phyloP scores from a whole-genome alignment of 306 rosid genomes.

The Inga laurina region DNA sequence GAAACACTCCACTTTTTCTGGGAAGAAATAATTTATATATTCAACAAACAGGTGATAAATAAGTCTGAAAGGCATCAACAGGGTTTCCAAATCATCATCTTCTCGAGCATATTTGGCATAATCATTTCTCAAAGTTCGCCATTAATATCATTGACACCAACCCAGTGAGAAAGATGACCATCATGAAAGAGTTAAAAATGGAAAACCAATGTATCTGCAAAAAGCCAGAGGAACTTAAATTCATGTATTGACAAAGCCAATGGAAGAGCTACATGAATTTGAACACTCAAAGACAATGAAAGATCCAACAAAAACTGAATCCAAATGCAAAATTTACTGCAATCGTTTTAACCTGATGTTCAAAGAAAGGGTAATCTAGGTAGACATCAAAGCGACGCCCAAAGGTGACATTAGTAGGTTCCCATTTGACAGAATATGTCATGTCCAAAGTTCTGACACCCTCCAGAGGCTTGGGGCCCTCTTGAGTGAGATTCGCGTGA shows the following conservation, averaged over 20 bases:
- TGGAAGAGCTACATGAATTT: not conserved
- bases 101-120: constrained; percentile 99
- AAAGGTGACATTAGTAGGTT: constrained; percentile 71
- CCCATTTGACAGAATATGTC: constrained; percentile 93
- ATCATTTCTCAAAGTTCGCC: constrained; percentile 99
- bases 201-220: constrained; percentile 99
- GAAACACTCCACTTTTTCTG: constrained; percentile 15
- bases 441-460: constrained; percentile 67
- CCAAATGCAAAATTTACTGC: constrained; percentile 20
- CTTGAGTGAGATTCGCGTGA: constrained; percentile 92
- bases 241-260: constrained; percentile 23
- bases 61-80: constrained; percentile 55
- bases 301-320: constrained; percentile 19
- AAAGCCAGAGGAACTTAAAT: constrained; percentile 32
- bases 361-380: constrained; percentile 95
- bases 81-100: constrained; percentile 94
- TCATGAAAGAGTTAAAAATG: constrained; percentile 97
- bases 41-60: not conserved
- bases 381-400: constrained; percentile 95
- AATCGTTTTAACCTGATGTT: constrained; percentile 79
- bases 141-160: constrained; percentile 98
- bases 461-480: constrained; percentile 73
- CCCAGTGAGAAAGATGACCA: constrained; percentile 99
- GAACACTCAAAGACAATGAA: not conserved
- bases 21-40: not conserved